Percentiles rank a stretch among this genome's conserved stretches.
phyloP scores from a whole-genome alignment of 371 early-diverging fungal genomes.

The Haplosporangium sp. region DNA sequence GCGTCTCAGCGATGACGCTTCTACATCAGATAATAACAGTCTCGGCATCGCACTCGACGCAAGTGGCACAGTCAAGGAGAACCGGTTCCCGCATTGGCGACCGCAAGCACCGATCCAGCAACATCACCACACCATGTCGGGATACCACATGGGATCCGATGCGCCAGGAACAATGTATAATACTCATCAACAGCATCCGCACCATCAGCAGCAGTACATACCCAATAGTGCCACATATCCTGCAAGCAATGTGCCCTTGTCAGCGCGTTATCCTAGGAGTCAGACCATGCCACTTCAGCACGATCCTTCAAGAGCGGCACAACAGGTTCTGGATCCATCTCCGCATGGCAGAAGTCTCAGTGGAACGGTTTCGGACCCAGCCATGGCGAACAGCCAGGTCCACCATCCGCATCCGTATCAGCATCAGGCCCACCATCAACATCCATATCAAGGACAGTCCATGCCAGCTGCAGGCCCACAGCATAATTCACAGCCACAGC shows the following conservation, averaged over 20 bases:
- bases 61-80: constrained; percentile 43
- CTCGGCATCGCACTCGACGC: constrained; percentile 47
- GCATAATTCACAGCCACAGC: neutral
- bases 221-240: neutral
- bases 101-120: constrained; percentile 31
- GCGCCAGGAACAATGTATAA: neutral
- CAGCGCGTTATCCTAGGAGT: constrained; percentile 12
- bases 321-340: neutral
- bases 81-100: constrained; percentile 52
- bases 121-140: constrained; percentile 6
- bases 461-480: neutral
- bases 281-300: constrained; percentile 32
- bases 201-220: neutral
- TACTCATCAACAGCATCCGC: neutral
- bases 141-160: neutral
- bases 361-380: constrained; percentile 2
- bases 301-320: neutral
- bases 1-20: constrained; percentile 12
- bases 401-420: constrained; percentile 2
- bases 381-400: neutral
- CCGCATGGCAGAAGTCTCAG: constrained; percentile 7
- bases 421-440: constrained; percentile 2
- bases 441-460: constrained; percentile 9
- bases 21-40: constrained; percentile 22
- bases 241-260: neutral